Percentiles rank a stretch among this genome's conserved stretches.
Conservation (phyloP, 225 moss, liverwort and hornwort genomes). For the Pleurozium schreberi region DNA sequence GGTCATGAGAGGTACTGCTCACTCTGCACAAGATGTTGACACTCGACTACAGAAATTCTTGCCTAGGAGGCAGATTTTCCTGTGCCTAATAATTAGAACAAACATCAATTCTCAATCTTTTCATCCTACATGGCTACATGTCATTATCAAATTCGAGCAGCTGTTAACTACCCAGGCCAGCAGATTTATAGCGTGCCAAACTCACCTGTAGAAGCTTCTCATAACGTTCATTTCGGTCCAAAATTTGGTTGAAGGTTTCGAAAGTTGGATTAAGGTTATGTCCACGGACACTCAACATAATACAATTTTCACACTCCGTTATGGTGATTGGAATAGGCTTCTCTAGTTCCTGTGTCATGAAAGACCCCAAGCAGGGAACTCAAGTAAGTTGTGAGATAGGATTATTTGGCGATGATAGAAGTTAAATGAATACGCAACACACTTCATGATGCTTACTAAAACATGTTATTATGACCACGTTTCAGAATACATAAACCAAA, state of each 20-base stretch:
- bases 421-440: neutral
- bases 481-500: neutral
- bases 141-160: neutral
- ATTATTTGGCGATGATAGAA: neutral
- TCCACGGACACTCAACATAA: conserved; percentile 56
- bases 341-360: conserved; percentile 56
- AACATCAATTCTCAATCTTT: neutral
- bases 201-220: conserved; percentile 57
- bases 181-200: neutral
- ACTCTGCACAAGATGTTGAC: neutral
- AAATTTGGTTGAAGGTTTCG: conserved; percentile 28
- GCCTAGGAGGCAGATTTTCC: neutral
- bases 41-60: neutral
- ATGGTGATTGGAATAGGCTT: conserved; percentile 46
- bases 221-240: conserved; percentile 60
- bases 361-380: neutral
- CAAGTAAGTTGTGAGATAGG: neutral
- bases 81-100: neutral
- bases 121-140: neutral
- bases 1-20: neutral
- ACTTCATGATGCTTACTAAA: neutral
- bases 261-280: conserved; percentile 59
- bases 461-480: neutral
- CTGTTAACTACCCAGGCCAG: neutral
- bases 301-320: conserved; percentile 50